These are phyloP conservation scores for Oropetium thomaeum DNA, from an alignment of 176 grass and related monocot species.

Conservation along the genomic window DNA sequence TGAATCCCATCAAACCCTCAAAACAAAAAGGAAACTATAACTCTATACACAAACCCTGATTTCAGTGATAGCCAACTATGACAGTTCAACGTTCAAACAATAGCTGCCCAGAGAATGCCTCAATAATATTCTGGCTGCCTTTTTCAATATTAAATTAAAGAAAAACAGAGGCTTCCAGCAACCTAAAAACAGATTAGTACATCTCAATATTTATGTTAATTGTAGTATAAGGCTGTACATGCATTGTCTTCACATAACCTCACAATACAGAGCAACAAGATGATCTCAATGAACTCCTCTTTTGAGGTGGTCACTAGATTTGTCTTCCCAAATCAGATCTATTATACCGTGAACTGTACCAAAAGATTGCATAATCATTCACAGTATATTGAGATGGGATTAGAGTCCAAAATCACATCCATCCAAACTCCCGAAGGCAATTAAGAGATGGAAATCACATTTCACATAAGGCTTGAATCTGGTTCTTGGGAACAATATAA, in stretches of 20 bases:
- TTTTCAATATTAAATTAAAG: background rate
- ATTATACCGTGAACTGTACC: background rate
- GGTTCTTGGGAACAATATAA: background rate
- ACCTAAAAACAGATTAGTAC: background rate
- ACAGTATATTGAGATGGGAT: background rate
- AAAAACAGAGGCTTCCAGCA: background rate
- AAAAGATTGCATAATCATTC: background rate
- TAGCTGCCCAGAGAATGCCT: background rate
- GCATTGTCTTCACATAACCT: background rate
- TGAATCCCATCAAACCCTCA: background rate
- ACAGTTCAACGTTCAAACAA: slow-evolving; percentile 28
- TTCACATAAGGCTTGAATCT: background rate
- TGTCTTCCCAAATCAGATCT: background rate
- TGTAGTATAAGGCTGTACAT: background rate
- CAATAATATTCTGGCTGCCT: background rate
- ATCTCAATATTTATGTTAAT: background rate
- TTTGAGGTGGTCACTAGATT: background rate
- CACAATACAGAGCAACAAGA: background rate
- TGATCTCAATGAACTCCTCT: background rate
- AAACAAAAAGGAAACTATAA: background rate
- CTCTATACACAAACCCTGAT: slow-evolving; percentile 2
- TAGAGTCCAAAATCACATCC: background rate
- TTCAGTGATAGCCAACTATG: background rate
- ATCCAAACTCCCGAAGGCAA: background rate
- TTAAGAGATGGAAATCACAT: background rate